Evolutionary conservation across 805 yeast species (phyloP).

Genomic region (Nakazawaea laoshanensis): DNA sequence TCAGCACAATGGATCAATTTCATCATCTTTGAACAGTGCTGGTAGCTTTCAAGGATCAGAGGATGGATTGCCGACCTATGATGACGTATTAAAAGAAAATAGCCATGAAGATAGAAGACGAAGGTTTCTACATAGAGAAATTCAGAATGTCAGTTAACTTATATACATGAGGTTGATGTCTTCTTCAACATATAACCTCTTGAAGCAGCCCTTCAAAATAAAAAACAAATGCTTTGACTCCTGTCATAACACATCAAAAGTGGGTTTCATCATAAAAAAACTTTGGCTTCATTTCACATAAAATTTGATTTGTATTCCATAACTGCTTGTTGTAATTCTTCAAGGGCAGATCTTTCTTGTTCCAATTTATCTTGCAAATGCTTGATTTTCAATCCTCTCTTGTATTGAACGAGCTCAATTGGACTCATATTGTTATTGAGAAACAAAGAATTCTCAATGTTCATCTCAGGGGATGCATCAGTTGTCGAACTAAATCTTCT

Average conservation of each 20-base stretch:
- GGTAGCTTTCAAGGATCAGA: slow-evolving; percentile 1
- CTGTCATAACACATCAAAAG: too few relatives aligned
- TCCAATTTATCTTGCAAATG: slow-evolving; percentile 4
- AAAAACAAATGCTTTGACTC: too few relatives aligned
- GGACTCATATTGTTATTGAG: not conserved
- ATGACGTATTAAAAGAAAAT: slow-evolving; percentile 12
- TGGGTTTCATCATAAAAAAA: too few relatives aligned
- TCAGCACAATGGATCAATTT: too few relatives aligned
- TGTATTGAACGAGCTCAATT: slow-evolving; percentile 2
- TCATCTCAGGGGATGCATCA: slow-evolving; percentile 2
- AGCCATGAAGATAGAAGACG: slow-evolving; percentile 12
- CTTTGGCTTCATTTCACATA: too few relatives aligned
- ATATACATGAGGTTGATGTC: too few relatives aligned
- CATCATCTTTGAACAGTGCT: not conserved
- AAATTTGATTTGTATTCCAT: slow-evolving; percentile 9
- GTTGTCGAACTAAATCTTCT: slow-evolving; percentile 1
- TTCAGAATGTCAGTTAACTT: too few relatives aligned
- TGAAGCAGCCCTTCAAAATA: too few relatives aligned
- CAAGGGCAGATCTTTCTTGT: not conserved
- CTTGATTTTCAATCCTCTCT: slow-evolving; percentile 5
- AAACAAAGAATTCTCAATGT: slow-evolving; percentile 8
- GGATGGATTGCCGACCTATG: slow-evolving; percentile 13
- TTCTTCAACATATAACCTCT: too few relatives aligned
- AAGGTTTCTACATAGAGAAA: slow-evolving; percentile 12
- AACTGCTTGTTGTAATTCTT: slow-evolving; percentile 5